Evolutionary conservation across 2,329 filamentous ascomycete species (phyloP).

Genomic region (Aspergillus tubingensis): DNA sequence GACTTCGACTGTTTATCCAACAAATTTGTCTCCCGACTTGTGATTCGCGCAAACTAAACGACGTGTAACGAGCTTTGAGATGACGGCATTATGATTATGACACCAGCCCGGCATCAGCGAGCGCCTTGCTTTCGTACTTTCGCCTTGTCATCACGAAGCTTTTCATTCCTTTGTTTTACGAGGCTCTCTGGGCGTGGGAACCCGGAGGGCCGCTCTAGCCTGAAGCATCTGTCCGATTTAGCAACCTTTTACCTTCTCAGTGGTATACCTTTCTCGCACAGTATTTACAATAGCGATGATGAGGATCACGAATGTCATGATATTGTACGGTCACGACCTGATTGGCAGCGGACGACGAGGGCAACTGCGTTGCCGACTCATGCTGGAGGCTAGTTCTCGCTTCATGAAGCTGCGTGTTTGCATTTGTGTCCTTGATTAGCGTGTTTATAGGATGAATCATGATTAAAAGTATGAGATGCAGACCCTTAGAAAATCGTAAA

Average conservation of each 20-base stretch:
- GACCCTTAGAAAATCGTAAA: no score
- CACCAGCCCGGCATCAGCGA: constrained; percentile 24
- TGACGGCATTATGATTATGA: constrained; percentile 30
- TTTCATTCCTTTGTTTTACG: constrained; percentile 15
- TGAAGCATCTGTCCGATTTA: constrained; percentile 27
- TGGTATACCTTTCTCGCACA: constrained; percentile 42
- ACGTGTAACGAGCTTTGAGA: constrained; percentile 25
- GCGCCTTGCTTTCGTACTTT: constrained; percentile 25
- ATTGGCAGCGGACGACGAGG: constrained; percentile 24
- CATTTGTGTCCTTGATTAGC: constrained; percentile 23
- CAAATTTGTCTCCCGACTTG: constrained; percentile 94
- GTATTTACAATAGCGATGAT: constrained; percentile 41
- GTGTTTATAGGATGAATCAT: constrained; percentile 4
- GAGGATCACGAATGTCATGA: constrained; percentile 47
- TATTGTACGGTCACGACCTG: constrained; percentile 39
- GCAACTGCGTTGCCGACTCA: constrained; percentile 27
- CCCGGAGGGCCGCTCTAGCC: constrained; percentile 17
- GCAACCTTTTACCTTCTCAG: constrained; percentile 37
- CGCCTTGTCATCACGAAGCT: constrained; percentile 23
- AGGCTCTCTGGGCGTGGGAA: constrained; percentile 4
- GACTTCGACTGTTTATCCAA: constrained; percentile 96
- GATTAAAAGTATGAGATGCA: no score
- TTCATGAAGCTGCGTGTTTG: constrained; percentile 21
- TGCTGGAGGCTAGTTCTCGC: constrained; percentile 28
- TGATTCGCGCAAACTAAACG: constrained; percentile 84